A percentile compares a stretch with the other conserved stretches of the same genome.
Evolutionary conservation across 1,284 basidiomycete genomes (phyloP).

Genomic region (Spongispora temasekensis): DNA sequence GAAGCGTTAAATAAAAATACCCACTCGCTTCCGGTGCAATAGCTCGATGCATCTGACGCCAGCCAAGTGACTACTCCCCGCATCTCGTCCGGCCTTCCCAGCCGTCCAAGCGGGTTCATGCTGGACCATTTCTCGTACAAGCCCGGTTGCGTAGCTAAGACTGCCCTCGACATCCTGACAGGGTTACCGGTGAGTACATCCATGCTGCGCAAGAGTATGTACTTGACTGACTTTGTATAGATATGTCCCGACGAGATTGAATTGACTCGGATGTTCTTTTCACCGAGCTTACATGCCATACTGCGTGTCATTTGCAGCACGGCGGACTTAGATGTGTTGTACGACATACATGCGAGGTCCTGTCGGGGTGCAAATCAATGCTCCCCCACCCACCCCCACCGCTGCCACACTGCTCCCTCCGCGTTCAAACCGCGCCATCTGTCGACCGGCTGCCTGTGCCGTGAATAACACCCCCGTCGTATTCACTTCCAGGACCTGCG

Average conservation of each 20-base stretch:
- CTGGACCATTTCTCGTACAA: constrained; percentile 70
- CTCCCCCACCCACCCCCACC: not conserved
- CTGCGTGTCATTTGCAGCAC: constrained; percentile 82
- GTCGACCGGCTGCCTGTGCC: too few species aligned
- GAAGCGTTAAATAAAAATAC: too few species aligned
- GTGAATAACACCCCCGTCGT: constrained; percentile 58
- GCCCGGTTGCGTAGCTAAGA: constrained; percentile 69
- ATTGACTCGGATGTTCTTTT: constrained; percentile 71
- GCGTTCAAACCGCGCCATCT: constrained; percentile 74
- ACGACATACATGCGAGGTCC: constrained; percentile 76
- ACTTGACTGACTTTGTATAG: constrained; percentile 64
- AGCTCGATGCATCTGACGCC: too few species aligned
- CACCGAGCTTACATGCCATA: constrained; percentile 82
- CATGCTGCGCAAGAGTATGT: too few species aligned
- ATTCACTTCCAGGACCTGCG: constrained; percentile 73
- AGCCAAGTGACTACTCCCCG: constrained; percentile 77
- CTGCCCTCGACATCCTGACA: constrained; percentile 79
- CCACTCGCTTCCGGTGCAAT: too few species aligned
- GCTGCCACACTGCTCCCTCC: constrained; percentile 58
- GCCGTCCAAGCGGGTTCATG: constrained; percentile 75
- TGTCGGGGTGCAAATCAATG: too few species aligned
- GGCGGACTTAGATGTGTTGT: constrained; percentile 82
- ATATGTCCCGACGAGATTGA: constrained; percentile 75
- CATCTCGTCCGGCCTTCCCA: constrained; percentile 76
- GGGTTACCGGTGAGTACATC: too few species aligned